Evolutionary conservation across 768 basidiomycete species (phyloP), one percentile per base, ranked within the genome.

Genomic region (Suillus decipiens): DNA sequence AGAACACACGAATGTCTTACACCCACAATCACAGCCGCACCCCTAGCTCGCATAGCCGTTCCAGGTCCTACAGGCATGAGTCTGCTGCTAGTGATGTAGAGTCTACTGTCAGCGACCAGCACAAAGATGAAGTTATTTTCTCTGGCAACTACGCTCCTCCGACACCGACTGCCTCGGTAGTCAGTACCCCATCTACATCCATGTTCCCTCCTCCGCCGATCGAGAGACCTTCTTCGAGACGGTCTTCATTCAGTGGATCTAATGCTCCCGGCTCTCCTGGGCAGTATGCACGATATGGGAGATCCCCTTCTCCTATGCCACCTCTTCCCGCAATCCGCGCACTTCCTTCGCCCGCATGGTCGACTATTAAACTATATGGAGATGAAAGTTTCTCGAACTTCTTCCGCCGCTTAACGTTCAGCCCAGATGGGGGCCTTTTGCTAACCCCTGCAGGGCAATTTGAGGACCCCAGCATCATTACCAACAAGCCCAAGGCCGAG

Each of bases 391-490:
- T 87, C 70, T 95, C 94, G 5, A 95, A 96, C 69, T 99, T 99
- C 80, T 99, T 99, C 82, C 81, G 97, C 34, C 84, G 97, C 41
- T 79, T 99, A 64, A 89, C 90, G 12, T 99, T 98, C 77, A 95
- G 93, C 61, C 93, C 96, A 2, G 97, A 99, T 72, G 97, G 97
- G 0, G 93, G 89, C 11, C 80, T 99, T 41, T 82, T 99, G 51
- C 80, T 99, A 67, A 99, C 97, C 0, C 97, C 97, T 0, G 96
- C 97, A 1, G 97, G 97, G 0, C 93, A 96, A 72, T 98, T 97
- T 70, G 96, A 99, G 72, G 96, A 99, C 74, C 91, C 93, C 4
- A 86, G 90, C 15, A 86, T 84, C 57, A 64, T 12, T 45, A 57
- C 67, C 15, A 47, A 67, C 24, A 69, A 71, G n/a, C 69, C 78